Evolutionary conservation across 441 rosid species (phyloP).

Genomic region (Theobroma grandiflorum): DNA sequence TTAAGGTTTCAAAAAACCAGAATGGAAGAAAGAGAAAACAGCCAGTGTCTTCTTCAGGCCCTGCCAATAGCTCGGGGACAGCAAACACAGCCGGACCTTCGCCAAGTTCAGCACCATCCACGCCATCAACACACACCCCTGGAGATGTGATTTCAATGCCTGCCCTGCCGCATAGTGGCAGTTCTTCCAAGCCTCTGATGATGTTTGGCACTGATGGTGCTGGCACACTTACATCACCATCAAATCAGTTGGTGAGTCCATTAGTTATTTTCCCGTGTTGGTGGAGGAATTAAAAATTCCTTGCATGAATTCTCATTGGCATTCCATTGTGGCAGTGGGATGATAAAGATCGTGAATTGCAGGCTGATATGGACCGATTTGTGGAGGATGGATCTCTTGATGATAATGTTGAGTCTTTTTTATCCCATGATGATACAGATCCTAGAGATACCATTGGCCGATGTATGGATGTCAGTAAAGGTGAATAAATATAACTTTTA

Average conservation of each 20-base stretch:
- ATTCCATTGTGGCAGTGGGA: constrained; percentile 65
- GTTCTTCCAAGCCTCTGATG: constrained; percentile 76
- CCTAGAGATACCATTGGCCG: constrained; percentile 64
- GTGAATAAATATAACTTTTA: constrained; percentile 25
- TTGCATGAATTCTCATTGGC: constrained; percentile 47
- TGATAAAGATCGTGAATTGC: constrained; percentile 69
- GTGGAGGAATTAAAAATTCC: constrained; percentile 46
- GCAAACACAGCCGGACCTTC: constrained; percentile 87
- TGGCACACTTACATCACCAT: constrained; percentile 76
- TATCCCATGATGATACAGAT: constrained; percentile 78
- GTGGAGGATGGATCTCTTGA: constrained; percentile 88
- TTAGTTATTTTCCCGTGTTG: constrained; percentile 27
- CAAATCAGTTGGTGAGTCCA: constrained; percentile 81
- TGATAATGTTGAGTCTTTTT: constrained; percentile 83
- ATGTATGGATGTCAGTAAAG: constrained; percentile 66
- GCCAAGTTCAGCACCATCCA: constrained; percentile 89
- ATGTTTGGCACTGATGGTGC: constrained; percentile 73
- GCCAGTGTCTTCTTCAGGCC: constrained; percentile 83
- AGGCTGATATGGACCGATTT: constrained; percentile 89
- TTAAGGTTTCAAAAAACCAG: constrained; percentile 83
- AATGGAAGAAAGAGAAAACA: constrained; percentile 84
- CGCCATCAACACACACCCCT: constrained; percentile 90
- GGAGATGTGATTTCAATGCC: constrained; percentile 89
- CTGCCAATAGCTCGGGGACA: constrained; percentile 87
- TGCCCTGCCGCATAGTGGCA: constrained; percentile 70